Conservation (phyloP, 1,139 yeast species). For the Hemisphaericaspora lyxosophila region DNA sequence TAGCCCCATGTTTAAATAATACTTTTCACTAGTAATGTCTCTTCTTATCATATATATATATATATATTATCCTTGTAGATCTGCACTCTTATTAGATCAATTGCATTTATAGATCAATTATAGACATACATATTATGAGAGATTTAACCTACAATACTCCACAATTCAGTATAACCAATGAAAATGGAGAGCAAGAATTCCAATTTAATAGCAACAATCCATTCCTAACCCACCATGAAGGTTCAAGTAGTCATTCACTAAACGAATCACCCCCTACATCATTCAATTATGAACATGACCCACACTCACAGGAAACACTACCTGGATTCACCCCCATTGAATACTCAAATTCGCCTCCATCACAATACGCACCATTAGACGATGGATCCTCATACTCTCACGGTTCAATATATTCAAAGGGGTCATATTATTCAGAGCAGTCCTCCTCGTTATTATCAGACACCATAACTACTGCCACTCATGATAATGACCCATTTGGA, state of each 20-base stretch:
- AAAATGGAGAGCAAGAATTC: conserved; percentile 7
- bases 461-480: neutral
- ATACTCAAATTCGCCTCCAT: neutral
- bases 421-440: conserved; percentile 1
- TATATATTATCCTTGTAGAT: too few species aligned
- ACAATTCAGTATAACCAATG: conserved; percentile 6
- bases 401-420: conserved; percentile 13
- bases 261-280: neutral
- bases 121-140: conserved; percentile 6
- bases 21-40: too few species aligned
- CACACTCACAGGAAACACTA: conserved; percentile 1
- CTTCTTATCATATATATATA: too few species aligned
- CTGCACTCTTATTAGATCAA: too few species aligned
- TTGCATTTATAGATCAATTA: neutral
- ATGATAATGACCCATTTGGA: conserved; percentile 77
- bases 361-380: conserved; percentile 1
- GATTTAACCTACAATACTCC: conserved; percentile 12
- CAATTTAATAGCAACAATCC: neutral
- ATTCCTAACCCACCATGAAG: neutral
- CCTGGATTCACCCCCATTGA: conserved; percentile 1
- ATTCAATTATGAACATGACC: neutral
- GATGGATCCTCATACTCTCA: conserved; percentile 3
- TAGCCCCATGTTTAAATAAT: too few species aligned
- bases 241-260: neutral
- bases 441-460: neutral